phyloP scores from a whole-genome alignment of 2,329 filamentous ascomycete genomes.

The Aspergillus ruber region DNA sequence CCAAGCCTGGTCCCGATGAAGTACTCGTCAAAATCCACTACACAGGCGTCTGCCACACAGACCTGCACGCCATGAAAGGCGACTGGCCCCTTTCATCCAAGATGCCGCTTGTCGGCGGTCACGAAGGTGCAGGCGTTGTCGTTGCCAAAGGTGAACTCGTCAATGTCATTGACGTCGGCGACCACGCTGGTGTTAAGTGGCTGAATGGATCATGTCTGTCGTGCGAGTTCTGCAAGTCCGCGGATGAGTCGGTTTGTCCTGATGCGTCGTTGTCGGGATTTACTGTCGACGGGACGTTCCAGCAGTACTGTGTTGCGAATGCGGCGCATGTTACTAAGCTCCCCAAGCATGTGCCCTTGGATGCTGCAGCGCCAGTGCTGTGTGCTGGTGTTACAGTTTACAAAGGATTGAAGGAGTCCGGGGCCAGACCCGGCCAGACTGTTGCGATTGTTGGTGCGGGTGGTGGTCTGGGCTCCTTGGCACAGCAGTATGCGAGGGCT shows the following conservation, averaged over 20 bases:
- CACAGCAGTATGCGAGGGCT: conserved; percentile 80
- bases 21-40: conserved; percentile 88
- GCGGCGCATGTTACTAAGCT: conserved; percentile 78
- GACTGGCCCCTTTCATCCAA: conserved; percentile 85
- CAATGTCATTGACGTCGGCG: conserved; percentile 70
- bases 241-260: conserved; percentile 77
- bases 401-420: conserved; percentile 84
- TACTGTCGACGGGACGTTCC: conserved; percentile 88
- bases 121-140: conserved; percentile 72
- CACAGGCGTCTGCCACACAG: conserved; percentile 86
- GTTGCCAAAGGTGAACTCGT: conserved; percentile 74
- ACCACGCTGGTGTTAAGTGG: conserved; percentile 87
- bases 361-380: conserved; percentile 70
- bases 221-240: conserved; percentile 75
- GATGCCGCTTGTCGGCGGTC: conserved; percentile 77
- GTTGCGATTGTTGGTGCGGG: conserved; percentile 83
- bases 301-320: conserved; percentile 85
- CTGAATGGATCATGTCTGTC: conserved; percentile 78
- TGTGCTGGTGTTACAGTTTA: conserved; percentile 86
- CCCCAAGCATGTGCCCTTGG: conserved; percentile 68
- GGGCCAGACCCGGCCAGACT: conserved; percentile 64
- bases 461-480: conserved; percentile 72
- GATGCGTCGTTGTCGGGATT: conserved; percentile 75
- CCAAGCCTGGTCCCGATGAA: conserved; percentile 76
- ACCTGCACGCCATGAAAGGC: conserved; percentile 73